These are phyloP conservation scores for Verticillium nonalfalfae DNA, from an alignment of 2,329 filamentous ascomycete species.

Conservation along the genomic window DNA sequence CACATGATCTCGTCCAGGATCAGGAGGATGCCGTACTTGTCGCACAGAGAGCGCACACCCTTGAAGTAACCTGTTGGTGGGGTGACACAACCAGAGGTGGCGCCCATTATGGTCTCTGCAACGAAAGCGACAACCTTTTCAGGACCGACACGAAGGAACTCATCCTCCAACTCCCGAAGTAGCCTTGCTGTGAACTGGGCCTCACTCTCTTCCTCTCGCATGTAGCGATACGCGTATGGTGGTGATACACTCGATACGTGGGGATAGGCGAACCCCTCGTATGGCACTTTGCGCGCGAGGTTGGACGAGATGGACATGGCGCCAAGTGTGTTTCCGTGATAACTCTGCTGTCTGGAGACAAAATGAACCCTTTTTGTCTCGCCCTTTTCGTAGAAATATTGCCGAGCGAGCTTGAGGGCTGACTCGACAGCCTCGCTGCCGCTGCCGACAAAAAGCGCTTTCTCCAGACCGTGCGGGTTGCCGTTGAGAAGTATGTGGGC, in stretches of 20 bases:
- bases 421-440: constrained; percentile 34
- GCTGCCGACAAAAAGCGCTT: constrained; percentile 12
- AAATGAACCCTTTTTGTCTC: constrained; percentile 29
- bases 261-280: constrained; percentile 16
- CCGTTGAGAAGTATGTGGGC: constrained; percentile 12
- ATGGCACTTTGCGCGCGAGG: constrained; percentile 17
- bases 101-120: constrained; percentile 67
- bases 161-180: constrained; percentile 35
- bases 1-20: constrained; percentile 63
- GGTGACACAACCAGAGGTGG: constrained; percentile 36
- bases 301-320: constrained; percentile 31
- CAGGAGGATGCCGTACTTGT: constrained; percentile 47
- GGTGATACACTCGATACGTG: constrained; percentile 23
- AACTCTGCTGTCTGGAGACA: constrained; percentile 36
- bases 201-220: constrained; percentile 25
- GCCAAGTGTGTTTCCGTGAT: constrained; percentile 45
- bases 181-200: constrained; percentile 32
- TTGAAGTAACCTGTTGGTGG: constrained; percentile 46
- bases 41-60: constrained; percentile 46
- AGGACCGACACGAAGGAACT: constrained; percentile 38
- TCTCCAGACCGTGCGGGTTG: constrained; percentile 8
- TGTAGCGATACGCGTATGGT: constrained; percentile 37
- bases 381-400: constrained; percentile 37
- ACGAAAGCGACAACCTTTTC: constrained; percentile 41
- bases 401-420: constrained; percentile 38